phyloP scores from a whole-genome alignment of 73 alveolate species.

The Strombidium stylifer region DNA sequence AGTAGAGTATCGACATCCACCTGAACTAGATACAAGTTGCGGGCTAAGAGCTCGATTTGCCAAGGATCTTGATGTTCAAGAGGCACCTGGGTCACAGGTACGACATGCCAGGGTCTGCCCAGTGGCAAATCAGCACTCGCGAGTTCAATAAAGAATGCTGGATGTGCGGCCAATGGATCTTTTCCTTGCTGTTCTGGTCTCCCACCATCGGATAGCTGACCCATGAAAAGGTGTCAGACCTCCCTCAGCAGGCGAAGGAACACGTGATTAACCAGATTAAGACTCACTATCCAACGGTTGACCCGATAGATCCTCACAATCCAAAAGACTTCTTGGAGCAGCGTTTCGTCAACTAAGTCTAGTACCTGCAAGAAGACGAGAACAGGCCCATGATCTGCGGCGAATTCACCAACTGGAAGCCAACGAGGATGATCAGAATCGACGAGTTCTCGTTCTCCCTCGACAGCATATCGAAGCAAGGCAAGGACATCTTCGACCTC shows the following conservation, averaged over 20 bases:
- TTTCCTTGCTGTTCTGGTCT: not conserved
- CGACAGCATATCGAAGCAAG: not conserved
- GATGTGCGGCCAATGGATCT: slow-evolving; percentile 12
- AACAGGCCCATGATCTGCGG: not conserved
- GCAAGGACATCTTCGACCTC: not conserved
- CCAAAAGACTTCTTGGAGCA: not conserved
- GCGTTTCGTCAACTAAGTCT: not conserved
- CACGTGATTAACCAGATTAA: too few species aligned
- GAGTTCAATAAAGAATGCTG: slow-evolving; percentile 8
- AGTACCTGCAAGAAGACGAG: not conserved
- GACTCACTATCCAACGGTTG: not conserved
- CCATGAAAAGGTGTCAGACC: too few species aligned
- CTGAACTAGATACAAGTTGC: too few species aligned
- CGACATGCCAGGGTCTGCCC: slow-evolving; percentile 16
- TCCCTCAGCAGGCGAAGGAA: too few species aligned
- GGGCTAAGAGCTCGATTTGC: too few species aligned
- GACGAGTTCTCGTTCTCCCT: not conserved
- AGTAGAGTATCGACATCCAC: too few species aligned
- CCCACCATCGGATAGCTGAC: not conserved
- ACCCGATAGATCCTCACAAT: not conserved
- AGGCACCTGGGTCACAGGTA: not conserved
- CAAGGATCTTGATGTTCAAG: not conserved
- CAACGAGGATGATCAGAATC: not conserved
- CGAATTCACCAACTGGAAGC: not conserved
- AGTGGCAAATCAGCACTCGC: slow-evolving; percentile 34